Base-by-base conservation (phyloP, 305 asterid genomes). In the Plantago rigida region DNA sequence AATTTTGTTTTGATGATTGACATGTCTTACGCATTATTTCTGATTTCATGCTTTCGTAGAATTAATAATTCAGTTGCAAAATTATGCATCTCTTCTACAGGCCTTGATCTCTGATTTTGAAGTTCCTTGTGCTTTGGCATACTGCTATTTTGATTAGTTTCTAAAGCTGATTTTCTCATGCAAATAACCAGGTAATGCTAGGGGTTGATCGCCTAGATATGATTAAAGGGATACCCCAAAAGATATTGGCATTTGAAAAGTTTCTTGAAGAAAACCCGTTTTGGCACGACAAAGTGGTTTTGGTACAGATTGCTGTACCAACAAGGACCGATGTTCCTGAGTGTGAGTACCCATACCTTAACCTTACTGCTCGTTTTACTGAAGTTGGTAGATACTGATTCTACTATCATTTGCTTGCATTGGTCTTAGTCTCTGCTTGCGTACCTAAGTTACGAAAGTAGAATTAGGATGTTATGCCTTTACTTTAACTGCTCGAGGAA, bases 301-400 rank as follows among this genome's bases (percentile, higher is more conserved):
- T 90, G 60, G 83, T 87, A 57, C 97, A 90, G 81, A 87, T 90
- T 68, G 97, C 96, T 51, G 97, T 87, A 53, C 97, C 97, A 61
- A 90, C 97, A 63, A 77, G 97, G 76, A 87, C 96, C 5, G 97
- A 90, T 74, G 96, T 90, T 71, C 94, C 97, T 7, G 97, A 90
- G 80, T 90, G 97, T 90, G 84, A 47, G 96, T 73, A 65, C 75
- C 71, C 62, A 68, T 55, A 58, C 56, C 75, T 52, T 62, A 66
- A 58, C 52, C 75, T 52, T 62, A 66, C 6, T 64, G 24, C 65
- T 69, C 67, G 59, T 64, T 17, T 41, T 56, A 70, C 48, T 60
- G 59, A 28, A 57, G 47, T 60, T 62, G 50, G 64, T 54, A 52
- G 59, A 58, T 56, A 26, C 42, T 36, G 39, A 0, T 4, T 31